Evolutionary conservation across 148 eudicot genomes (phyloP).

Genomic region (Limonium bicolor): DNA sequence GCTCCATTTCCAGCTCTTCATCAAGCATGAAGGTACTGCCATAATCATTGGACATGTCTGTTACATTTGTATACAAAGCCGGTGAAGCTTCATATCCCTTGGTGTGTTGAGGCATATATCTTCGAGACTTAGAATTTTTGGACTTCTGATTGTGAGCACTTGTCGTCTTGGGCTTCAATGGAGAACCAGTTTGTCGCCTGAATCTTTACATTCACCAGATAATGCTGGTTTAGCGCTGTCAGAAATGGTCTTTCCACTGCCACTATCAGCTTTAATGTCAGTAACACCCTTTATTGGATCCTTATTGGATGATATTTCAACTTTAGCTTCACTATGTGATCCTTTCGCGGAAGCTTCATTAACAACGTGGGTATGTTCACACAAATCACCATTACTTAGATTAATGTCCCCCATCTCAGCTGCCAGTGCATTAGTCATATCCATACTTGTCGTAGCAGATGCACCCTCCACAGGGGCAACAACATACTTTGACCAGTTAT

Average conservation of each 20-base stretch:
- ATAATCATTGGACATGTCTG: slow-evolving; percentile 42
- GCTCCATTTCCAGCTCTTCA: slow-evolving; percentile 78
- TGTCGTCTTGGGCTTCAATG: not conserved
- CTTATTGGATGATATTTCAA: slow-evolving; percentile 1
- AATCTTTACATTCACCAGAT: not conserved
- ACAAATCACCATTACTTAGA: slow-evolving; percentile 8
- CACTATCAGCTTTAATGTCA: not conserved
- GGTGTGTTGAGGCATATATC: slow-evolving; percentile 7
- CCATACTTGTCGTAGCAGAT: slow-evolving; percentile 11
- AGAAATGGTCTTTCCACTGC: not conserved
- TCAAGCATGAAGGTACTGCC: slow-evolving; percentile 61
- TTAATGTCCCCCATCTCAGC: slow-evolving; percentile 5
- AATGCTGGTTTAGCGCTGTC: not conserved
- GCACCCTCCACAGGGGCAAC: slow-evolving; percentile 14
- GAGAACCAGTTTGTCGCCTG: not conserved
- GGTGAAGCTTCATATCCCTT: slow-evolving; percentile 11
- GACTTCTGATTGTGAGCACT: not conserved
- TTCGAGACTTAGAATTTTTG: slow-evolving; percentile 6
- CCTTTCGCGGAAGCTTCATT: slow-evolving; percentile 6
- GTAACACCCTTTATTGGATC: not conserved
- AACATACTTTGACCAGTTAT: slow-evolving; percentile 66
- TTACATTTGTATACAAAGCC: slow-evolving; percentile 15
- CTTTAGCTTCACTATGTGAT: slow-evolving; percentile 5
- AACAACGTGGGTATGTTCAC: slow-evolving; percentile 6
- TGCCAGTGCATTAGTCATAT: slow-evolving; percentile 9